Conservation (phyloP, 73 alveolate species). For the Tetrahymena malaccensis region DNA sequence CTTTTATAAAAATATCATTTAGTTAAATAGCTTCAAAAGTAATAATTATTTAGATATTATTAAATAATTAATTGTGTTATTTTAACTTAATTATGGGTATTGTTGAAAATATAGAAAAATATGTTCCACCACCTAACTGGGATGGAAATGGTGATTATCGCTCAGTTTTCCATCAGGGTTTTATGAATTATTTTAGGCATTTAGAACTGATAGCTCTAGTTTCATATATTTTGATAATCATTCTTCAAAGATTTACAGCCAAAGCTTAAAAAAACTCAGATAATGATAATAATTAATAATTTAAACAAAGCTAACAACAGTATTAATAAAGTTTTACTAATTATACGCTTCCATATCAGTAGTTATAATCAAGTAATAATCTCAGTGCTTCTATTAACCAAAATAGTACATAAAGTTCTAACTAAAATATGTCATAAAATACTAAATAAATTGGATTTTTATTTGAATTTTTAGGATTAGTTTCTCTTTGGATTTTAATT, state of each 20-base stretch:
- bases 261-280: background rate
- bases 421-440: background rate
- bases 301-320: background rate
- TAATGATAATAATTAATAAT: background rate
- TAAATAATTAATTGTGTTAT: background rate
- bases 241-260: background rate
- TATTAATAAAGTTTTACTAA: background rate
- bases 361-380: background rate
- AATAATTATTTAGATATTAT: background rate
- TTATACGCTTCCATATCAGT: background rate
- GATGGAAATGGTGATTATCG: background rate
- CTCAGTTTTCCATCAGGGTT: background rate
- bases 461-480: background rate
- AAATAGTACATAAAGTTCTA: background rate
- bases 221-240: background rate
- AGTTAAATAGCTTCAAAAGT: too few species aligned
- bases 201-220: background rate
- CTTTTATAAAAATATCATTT: too few species aligned
- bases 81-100: background rate
- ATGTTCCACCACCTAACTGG: background rate
- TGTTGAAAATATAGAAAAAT: background rate
- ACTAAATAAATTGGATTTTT: background rate
- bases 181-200: background rate
- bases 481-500: background rate
- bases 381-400: background rate